A percentile compares a stretch with the other conserved stretches of the same genome.
Conservation (phyloP, 108 stramenopile species). For the Aurantiochytrium sp. region DNA sequence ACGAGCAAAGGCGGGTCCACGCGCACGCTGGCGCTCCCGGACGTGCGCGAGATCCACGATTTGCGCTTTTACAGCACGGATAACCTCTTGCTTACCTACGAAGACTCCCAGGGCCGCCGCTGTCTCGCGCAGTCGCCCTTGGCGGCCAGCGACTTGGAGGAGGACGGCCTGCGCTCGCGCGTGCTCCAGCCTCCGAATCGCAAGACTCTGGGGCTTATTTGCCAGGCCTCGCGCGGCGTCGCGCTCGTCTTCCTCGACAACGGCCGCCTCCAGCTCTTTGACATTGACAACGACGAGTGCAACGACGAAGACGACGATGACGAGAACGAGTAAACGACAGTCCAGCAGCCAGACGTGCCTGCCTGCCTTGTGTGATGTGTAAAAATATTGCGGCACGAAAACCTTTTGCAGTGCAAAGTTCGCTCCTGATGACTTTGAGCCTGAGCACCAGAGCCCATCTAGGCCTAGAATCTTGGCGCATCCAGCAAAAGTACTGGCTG, state of each 20-base stretch:
- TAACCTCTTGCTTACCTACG: background rate
- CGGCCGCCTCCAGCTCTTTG: slow-evolving; percentile 6
- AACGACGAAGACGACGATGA: background rate
- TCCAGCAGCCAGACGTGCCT: no score
- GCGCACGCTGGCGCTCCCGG: background rate
- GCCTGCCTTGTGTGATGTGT: no score
- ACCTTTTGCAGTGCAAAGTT: no score
- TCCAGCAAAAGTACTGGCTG: no score
- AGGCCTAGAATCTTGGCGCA: no score
- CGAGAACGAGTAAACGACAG: background rate
- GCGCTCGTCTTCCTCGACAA: background rate
- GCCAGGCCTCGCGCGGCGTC: background rate
- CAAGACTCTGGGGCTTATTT: background rate
- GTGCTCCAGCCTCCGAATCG: background rate
- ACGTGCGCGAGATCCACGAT: background rate
- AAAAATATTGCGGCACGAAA: no score
- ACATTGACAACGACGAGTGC: background rate
- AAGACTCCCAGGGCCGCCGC: background rate
- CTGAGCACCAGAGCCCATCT: no score
- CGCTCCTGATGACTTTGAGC: no score
- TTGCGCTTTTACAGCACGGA: background rate
- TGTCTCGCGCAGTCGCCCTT: background rate
- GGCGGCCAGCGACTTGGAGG: no score
- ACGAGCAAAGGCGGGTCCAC: background rate
- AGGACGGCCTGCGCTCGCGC: background rate